Evolutionary conservation across 495 filamentous ascomycete species (phyloP), one percentile per base, ranked within the genome.

Genomic region (Talaromyces thailandensis): DNA sequence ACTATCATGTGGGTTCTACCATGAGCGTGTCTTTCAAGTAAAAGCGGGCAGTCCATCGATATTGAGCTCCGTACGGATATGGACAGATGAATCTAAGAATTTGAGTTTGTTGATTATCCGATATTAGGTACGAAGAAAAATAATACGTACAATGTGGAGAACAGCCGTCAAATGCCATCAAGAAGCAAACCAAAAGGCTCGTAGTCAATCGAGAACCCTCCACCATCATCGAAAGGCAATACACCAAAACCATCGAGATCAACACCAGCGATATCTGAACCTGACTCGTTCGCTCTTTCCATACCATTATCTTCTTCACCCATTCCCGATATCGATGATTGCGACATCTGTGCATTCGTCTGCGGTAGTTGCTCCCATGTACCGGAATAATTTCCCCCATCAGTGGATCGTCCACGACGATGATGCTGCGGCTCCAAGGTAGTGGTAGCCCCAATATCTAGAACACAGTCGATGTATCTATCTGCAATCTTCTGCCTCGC

Each of bases 181-280:
- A 61, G 25, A 7, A 61, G 59, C 9, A 61, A 32, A 9, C 59
- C 58, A 12, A 60, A 60, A 12, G 58, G 58, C 23, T 60, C 58
- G 40, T 45, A 45, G 18, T 60, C 58, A 50, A 60, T 60, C 21
- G 58, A 60, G 12, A 37, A 60, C 29, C 31, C 40, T 14, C 58
- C 58, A 16, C 35, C 58, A 45, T 60, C 58, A 16, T 60, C 21
- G 23, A 60, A 60, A 45, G 58, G 40, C 7, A 60, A 48, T n/a
- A 37, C 58, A 60, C 40, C 50, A 23, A 60, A 60, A 3, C 58
- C 58, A 28, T 60, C 58, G 23, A 60, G 58, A 48, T 60, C 58
- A 26, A 60, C 56, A 37, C 31, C 56, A 24, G 9, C n/a, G 25
- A 58, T 58, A 31, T 58, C 56, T 25, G 26, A 25, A 31, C 37